Evolutionary conservation across 208 protist species (phyloP).

Genomic region (Endotrypanum monterogeii): DNA sequence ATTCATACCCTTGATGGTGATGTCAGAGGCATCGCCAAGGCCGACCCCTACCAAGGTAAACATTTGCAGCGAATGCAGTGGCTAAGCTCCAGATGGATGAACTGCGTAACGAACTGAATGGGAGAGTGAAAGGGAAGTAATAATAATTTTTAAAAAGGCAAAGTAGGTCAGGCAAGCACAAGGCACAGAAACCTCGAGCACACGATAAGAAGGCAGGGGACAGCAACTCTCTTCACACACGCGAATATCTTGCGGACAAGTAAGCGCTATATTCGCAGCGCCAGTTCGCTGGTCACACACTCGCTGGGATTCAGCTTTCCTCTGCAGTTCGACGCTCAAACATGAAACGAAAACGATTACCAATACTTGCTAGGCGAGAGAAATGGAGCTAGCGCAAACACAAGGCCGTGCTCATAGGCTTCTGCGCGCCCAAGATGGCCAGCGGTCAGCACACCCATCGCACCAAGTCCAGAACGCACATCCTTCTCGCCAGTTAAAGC

Average conservation of each 20-base stretch:
- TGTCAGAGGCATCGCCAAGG: slow-evolving; percentile 97
- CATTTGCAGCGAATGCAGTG: slow-evolving; percentile 35
- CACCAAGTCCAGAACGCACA: slow-evolving; percentile 73
- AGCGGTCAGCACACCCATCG: slow-evolving; percentile 81
- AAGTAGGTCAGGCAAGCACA: neutral
- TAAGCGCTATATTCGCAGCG: neutral
- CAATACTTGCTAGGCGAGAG: slow-evolving; percentile 74
- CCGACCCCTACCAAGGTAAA: slow-evolving; percentile 97
- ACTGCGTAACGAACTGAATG: neutral
- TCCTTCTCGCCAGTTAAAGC: slow-evolving; percentile 68
- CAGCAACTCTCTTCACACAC: neutral
- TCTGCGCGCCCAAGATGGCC: slow-evolving; percentile 61
- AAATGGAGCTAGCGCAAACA: slow-evolving; percentile 85
- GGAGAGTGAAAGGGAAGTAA: slow-evolving; percentile 17
- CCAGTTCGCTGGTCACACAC: neutral
- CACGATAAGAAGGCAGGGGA: neutral
- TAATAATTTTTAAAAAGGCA: no score
- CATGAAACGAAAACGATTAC: slow-evolving; percentile 17
- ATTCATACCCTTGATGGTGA: slow-evolving; percentile 97
- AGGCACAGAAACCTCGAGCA: neutral
- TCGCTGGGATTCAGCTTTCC: neutral
- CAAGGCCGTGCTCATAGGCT: slow-evolving; percentile 73
- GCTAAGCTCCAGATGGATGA: neutral
- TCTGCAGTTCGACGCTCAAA: neutral
- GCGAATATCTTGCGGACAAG: neutral